Percentiles rank a stretch among this genome's conserved stretches.
Conservation (phyloP, 805 yeast genomes). For the Pichia californica region DNA sequence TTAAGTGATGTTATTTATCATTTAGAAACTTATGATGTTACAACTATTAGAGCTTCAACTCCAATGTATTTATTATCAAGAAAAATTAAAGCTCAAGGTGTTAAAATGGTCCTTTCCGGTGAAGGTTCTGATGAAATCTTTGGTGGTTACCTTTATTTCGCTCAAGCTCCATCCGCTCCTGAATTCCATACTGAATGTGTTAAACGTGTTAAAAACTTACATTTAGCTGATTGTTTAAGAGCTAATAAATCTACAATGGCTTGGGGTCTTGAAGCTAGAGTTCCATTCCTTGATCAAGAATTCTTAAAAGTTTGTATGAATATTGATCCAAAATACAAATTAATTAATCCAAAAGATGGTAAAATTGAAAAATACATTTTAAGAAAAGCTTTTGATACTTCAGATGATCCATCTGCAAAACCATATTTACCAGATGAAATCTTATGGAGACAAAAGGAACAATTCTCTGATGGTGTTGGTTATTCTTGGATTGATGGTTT, state of each 20-base stretch:
- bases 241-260: constrained; percentile 99
- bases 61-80: constrained; percentile 96
- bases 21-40: constrained; percentile 96
- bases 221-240: constrained; percentile 93
- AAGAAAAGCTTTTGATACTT: constrained; percentile 96
- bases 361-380: constrained; percentile 90
- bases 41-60: constrained; percentile 97
- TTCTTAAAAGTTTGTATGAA: constrained; percentile 90
- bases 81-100: constrained; percentile 99
- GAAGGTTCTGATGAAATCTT: constrained; percentile 99
- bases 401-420: constrained; percentile 65
- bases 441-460: constrained; percentile 99
- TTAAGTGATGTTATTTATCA: constrained; percentile 90
- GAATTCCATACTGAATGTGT: constrained; percentile 97
- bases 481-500: constrained; percentile 98
- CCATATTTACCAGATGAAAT: constrained; percentile 96
- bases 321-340: constrained; percentile 88
- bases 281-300: constrained; percentile 93
- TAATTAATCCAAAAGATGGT: constrained; percentile 66
- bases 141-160: constrained; percentile 97
- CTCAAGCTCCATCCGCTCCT: constrained; percentile 86
- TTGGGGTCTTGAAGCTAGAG: constrained; percentile 99
- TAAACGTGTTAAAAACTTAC: constrained; percentile 93
- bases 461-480: constrained; percentile 98
- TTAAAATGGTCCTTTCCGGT: constrained; percentile 97